phyloP scores from a whole-genome alignment of 148 eudicot genomes.

The Talinum fruticosum region DNA sequence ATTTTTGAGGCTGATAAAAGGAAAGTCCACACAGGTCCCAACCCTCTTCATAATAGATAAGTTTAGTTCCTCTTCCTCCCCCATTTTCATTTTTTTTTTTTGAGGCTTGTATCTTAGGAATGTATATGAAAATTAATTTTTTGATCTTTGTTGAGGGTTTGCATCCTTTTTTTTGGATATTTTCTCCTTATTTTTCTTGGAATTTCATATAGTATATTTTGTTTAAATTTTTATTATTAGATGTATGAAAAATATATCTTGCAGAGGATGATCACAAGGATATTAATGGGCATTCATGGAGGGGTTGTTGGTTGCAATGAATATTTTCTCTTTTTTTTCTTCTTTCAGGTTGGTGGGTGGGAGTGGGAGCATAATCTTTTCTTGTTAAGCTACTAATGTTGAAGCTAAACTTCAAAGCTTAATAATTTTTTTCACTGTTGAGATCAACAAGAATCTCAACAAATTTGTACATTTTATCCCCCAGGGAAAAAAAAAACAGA shows the following conservation, averaged over 20 bases:
- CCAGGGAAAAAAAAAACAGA: neutral
- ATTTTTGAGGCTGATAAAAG: constrained; percentile 69
- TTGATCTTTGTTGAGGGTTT: constrained; percentile 23
- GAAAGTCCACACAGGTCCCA: constrained; percentile 83
- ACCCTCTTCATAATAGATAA: constrained; percentile 92
- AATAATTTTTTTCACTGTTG: neutral
- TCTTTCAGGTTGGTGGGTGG: constrained; percentile 26
- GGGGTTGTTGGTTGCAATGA: constrained; percentile 36
- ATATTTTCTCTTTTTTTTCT: constrained; percentile 20
- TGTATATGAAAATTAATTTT: constrained; percentile 33
- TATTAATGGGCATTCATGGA: constrained; percentile 24
- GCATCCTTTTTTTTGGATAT: constrained; percentile 1
- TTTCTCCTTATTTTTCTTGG: neutral
- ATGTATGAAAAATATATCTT: constrained; percentile 16
- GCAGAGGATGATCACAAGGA: constrained; percentile 19
- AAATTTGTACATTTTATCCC: constrained; percentile 16
- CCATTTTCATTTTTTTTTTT: neutral
- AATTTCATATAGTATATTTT: neutral
- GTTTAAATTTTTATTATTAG: neutral
- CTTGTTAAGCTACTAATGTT: constrained; percentile 17
- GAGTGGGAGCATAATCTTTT: constrained; percentile 28
- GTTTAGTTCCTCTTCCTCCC: constrained; percentile 15
- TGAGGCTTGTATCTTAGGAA: constrained; percentile 16
- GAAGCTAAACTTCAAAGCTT: neutral
- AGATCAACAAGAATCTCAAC: constrained; percentile 6